Evolutionary conservation across 2,329 filamentous ascomycete genomes (phyloP), one percentile per base, ranked within the genome.

Genomic region (Scedosporium minutisporum): DNA sequence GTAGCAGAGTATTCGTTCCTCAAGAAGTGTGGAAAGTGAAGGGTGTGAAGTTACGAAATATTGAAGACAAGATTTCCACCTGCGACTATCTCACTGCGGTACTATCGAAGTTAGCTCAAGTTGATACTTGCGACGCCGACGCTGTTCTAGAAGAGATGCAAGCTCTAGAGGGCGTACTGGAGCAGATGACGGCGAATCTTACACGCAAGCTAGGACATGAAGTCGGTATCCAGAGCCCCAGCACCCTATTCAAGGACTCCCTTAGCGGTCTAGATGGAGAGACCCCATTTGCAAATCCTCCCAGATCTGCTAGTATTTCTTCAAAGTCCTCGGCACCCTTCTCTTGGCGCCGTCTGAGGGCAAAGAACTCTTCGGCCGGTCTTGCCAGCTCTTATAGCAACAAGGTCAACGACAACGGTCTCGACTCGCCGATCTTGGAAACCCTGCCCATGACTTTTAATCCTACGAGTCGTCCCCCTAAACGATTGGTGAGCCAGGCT

Each of bases 71-170:
- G 77, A 87, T 97, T 62, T 84, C 90, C 12, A 91, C 92, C 65
- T 97, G 93, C 72, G 95, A 99, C 73, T 82, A 91, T 60, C 82
- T 99, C 59, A 97, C 93, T 1, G 91, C 93, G 1, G 93, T 93
- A 9, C 78, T 99, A 33, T 82, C 91, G 63, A 95, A 93, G 71
- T 82, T 99, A 42, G 85, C 87, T 6, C 84, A 86, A 65, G 92
- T 96, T 0, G 91, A 99, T 69, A 95, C 89, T 0, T 88, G 86
- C 65, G 93, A 99, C 71, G 93, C 93, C 0, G 93, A 97, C 71
- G 91, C 92, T 0, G 87, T 97, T 21, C 80, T 96, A 16, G 92
- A 96, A 68, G 95, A 99, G 73, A 95, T 99, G 88, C 92, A 97
- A 72, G 82, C 86, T 2, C 80, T 99, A 4, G 95, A 99, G 73